Evolutionary conservation across 106 monocot species (phyloP).

Genomic region (Dactylorhiza incarnata): DNA sequence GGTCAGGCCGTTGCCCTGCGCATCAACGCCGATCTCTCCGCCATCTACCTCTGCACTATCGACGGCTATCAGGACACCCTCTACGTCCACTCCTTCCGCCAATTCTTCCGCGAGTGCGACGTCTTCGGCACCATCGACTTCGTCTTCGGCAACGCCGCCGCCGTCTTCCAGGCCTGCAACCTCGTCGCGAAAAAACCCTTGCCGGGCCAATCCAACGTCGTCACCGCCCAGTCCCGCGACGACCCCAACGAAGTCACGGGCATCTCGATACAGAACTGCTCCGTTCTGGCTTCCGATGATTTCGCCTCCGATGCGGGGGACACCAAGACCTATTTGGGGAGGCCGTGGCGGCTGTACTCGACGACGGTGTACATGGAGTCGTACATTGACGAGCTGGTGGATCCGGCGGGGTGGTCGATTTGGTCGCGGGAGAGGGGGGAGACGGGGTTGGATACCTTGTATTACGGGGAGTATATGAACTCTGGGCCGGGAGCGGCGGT

Average conservation of each 20-base stretch:
- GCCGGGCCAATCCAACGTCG: constrained; percentile 41
- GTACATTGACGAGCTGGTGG: constrained; percentile 43
- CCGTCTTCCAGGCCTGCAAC: constrained; percentile 45
- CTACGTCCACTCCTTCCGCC: constrained; percentile 64
- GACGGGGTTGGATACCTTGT: constrained; percentile 27
- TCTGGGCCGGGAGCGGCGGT: constrained; percentile 28
- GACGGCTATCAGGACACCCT: constrained; percentile 74
- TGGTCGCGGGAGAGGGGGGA: constrained; percentile 30
- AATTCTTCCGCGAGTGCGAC: constrained; percentile 62
- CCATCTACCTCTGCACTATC: constrained; percentile 41
- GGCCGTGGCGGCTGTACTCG: constrained; percentile 72
- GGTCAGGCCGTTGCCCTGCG: constrained; percentile 59
- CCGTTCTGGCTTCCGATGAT: constrained; percentile 29
- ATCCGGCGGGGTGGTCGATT: constrained; percentile 52
- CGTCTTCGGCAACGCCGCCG: constrained; percentile 66
- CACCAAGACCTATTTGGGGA: constrained; percentile 50
- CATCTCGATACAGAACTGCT: constrained; percentile 50
- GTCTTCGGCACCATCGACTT: constrained; percentile 65
- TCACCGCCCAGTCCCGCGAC: constrained; percentile 50
- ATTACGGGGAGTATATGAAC: constrained; percentile 52
- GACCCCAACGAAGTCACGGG: constrained; percentile 56
- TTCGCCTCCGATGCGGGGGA: constrained; percentile 2
- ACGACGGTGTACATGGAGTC: constrained; percentile 67
- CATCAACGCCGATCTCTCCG: constrained; percentile 42
- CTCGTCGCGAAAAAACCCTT: constrained; percentile 30